phyloP scores from a whole-genome alignment of 2,329 filamentous ascomycete species.

The Leptographium lundbergii region DNA sequence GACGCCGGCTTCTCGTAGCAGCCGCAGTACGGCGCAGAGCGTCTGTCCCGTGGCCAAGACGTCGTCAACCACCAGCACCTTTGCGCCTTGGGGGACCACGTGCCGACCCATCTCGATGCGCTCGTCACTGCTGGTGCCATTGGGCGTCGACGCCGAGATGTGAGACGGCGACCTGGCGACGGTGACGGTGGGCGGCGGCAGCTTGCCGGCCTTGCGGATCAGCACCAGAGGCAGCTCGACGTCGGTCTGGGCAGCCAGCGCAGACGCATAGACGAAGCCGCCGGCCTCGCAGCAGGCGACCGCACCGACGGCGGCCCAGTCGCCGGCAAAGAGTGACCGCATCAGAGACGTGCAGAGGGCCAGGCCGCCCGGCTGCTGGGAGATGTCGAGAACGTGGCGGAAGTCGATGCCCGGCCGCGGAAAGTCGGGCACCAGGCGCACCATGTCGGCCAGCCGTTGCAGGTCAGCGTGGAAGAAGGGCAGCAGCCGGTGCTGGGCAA shows the following conservation, averaged over 20 bases:
- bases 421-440: constrained; percentile 33
- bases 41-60: constrained; percentile 44
- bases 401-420: constrained; percentile 39
- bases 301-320: constrained; percentile 21
- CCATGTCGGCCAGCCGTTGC: constrained; percentile 34
- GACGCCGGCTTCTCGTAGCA: constrained; percentile 34
- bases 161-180: constrained; percentile 28
- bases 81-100: constrained; percentile 25
- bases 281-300: constrained; percentile 44
- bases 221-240: constrained; percentile 27
- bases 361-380: constrained; percentile 37
- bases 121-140: constrained; percentile 19
- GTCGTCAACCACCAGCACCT: constrained; percentile 46
- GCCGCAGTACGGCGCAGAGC: constrained; percentile 36
- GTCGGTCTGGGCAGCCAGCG: constrained; percentile 28
- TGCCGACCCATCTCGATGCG: constrained; percentile 37
- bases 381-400: constrained; percentile 44
- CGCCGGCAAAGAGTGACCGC: constrained; percentile 30
- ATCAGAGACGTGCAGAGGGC: constrained; percentile 37
- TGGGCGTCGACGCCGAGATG: constrained; percentile 20
- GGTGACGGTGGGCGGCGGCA: constrained; percentile 42
- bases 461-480: constrained; percentile 34
- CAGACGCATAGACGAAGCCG: constrained; percentile 41
- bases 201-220: constrained; percentile 44
- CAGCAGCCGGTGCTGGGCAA: constrained; percentile 29